Evolutionary conservation across 176 grass and related monocot genomes (phyloP), one percentile per base, ranked within the genome.

Genomic region (Phyllostachys edulis): DNA sequence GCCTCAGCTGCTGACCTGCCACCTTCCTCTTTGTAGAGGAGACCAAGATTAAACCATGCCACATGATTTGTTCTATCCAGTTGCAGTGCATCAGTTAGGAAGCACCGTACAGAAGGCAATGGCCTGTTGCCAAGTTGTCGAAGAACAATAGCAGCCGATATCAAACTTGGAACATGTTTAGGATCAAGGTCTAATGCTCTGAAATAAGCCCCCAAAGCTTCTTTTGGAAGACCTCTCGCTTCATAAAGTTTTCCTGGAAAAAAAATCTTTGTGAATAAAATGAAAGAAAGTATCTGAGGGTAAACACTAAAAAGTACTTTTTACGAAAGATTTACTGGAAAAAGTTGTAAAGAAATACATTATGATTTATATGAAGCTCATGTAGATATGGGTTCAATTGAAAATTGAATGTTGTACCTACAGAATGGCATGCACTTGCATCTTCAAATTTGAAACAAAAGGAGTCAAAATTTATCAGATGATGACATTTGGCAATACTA

Each of bases 21-120:
- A 83, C 93, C 88, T 91, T 96, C 93, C 47, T 82, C 86, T 91
- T 96, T 80, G 86, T 96, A 89, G 69, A 99, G 78, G 38, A 94
- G 75, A 39, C 93, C 97, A 87, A 99, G 90, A 84, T 94, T 87
- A 82, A 99, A 99, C 97, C 97, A 99, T 46, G 97, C 91, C 60
- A 86, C 63, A 65, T 99, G 84, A 62, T 96, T 92, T 79, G 90
- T 96, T 80, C 84, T 88, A 87, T 99, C 93, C 78, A 96, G 79
- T 66, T 87, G 87, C 92, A 99, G 80, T 61, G 97, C 91, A 82
- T 96, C 91, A 64, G 88, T 96, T 45, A 99, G 82, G 64, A 89
- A 96, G 79, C 86, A 89, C 76, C 88, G 84, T 42, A 89, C 85
- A 44, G 88, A 87, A 87, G 88, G 29, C 62, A 92, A 85, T 80